A percentile compares a stretch with the other conserved stretches of the same genome.
Evolutionary conservation across 2,329 filamentous ascomycete genomes (phyloP).

Genomic region (Fusarium nelsonii): DNA sequence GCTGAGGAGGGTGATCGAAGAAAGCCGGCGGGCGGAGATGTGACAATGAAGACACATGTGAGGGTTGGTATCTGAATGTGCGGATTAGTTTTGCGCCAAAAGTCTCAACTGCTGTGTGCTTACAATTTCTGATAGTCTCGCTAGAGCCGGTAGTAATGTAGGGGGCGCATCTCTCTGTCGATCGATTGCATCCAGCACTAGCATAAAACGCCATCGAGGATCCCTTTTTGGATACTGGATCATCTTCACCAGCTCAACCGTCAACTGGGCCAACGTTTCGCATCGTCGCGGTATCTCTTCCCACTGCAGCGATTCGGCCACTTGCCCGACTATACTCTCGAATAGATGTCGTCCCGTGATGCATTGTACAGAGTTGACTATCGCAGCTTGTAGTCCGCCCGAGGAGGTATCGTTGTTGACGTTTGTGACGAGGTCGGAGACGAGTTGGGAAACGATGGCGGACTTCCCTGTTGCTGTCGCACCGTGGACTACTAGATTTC

Average conservation of each 20-base stretch:
- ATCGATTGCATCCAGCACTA: conserved; percentile 92
- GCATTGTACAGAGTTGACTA: conserved; percentile 79
- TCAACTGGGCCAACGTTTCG: conserved; percentile 83
- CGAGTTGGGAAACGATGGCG: conserved; percentile 69
- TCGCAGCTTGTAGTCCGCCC: conserved; percentile 65
- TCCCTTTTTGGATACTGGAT: conserved; percentile 61
- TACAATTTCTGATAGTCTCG: conserved; percentile 84
- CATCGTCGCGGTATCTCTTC: conserved; percentile 71
- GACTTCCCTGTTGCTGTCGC: conserved; percentile 90
- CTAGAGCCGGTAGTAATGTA: conserved; percentile 84
- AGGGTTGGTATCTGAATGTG: conserved; percentile 79
- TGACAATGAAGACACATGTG: conserved; percentile 81
- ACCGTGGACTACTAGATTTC: conserved; percentile 84
- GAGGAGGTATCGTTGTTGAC: conserved; percentile 26
- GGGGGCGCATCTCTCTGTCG: conserved; percentile 82
- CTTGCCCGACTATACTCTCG: conserved; percentile 74
- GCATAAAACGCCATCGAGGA: conserved; percentile 72
- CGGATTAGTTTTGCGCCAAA: conserved; percentile 1
- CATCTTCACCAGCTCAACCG: conserved; percentile 76
- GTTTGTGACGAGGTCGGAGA: conserved; percentile 45
- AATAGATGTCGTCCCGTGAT: conserved; percentile 83
- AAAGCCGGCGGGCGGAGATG: conserved; percentile 74
- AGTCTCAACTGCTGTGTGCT: conserved; percentile 49
- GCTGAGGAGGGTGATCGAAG: conserved; percentile 78
- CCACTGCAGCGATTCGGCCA: conserved; percentile 65